These are phyloP conservation scores for Candida tibetensis DNA, from an alignment of 805 yeast species.

Conservation along the genomic window DNA sequence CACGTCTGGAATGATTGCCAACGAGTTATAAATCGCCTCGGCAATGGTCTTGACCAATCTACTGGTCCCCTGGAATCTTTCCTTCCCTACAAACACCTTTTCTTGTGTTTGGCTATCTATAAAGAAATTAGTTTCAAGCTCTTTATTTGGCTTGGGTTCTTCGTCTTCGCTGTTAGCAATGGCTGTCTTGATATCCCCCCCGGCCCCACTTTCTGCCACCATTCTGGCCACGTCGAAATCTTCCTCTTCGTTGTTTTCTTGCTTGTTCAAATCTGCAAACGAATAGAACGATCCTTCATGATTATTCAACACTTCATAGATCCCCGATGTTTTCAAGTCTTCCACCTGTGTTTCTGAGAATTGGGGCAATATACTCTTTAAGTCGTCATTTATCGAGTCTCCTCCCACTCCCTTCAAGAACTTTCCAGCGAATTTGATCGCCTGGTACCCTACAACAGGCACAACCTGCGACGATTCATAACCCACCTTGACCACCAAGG, in stretches of 20 bases:
- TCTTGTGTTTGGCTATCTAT: conserved; percentile 55
- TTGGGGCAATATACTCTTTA: conserved; percentile 56
- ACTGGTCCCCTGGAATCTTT: conserved; percentile 79
- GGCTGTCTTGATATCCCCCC: conserved; percentile 42
- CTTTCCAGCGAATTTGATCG: conserved; percentile 52
- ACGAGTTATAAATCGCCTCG: conserved; percentile 48
- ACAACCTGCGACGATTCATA: conserved; percentile 68
- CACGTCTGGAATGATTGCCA: conserved; percentile 61
- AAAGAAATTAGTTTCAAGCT: conserved; percentile 71
- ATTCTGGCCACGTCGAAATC: conserved; percentile 86
- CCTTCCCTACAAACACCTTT: conserved; percentile 73
- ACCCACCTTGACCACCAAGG: conserved; percentile 81
- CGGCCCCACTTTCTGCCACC: conserved; percentile 55
- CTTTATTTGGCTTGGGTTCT: conserved; percentile 54
- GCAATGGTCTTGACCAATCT: conserved; percentile 56
- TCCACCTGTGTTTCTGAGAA: conserved; percentile 61
- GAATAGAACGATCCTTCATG: conserved; percentile 67
- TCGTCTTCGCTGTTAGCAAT: conserved; percentile 26
- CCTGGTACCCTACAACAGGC: conserved; percentile 75
- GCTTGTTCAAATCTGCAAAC: conserved; percentile 42
- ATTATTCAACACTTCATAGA: conserved; percentile 75
- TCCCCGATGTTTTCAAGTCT: conserved; percentile 66
- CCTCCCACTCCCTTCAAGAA: conserved; percentile 61
- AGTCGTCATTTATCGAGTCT: conserved; percentile 50
- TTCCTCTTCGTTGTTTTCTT: conserved; percentile 57